A percentile compares a stretch with the other conserved stretches of the same genome.
These are phyloP conservation scores for Yueomyces sp. DNA, from an alignment of 805 yeast genomes.

Conservation along the genomic window DNA sequence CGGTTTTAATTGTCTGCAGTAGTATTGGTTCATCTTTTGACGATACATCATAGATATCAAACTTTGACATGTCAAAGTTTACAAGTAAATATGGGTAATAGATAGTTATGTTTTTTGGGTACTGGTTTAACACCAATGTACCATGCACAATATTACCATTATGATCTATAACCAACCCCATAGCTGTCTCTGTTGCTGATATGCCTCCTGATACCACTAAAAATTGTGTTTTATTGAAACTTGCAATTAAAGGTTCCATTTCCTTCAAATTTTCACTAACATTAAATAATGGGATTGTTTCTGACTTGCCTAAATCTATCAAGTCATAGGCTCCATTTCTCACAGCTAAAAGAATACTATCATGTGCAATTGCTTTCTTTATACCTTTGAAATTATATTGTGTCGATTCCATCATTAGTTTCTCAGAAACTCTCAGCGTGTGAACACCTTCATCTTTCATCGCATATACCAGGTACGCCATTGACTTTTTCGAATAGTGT, in stretches of 20 bases:
- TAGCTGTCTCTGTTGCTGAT: constrained; percentile 13
- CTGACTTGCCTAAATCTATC: constrained; percentile 7
- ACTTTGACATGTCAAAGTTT: constrained; percentile 4
- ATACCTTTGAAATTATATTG: constrained; percentile 7
- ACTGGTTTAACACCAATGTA: constrained; percentile 16
- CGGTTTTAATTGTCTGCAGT: not conserved
- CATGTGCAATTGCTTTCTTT: constrained; percentile 7
- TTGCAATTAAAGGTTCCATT: constrained; percentile 14
- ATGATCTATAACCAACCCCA: constrained; percentile 20
- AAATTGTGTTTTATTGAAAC: constrained; percentile 9
- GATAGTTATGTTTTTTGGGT: constrained; percentile 12
- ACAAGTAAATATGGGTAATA: constrained; percentile 16
- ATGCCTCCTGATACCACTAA: constrained; percentile 21
- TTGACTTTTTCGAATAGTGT: constrained; percentile 7
- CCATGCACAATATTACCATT: constrained; percentile 22
- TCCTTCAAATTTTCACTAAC: constrained; percentile 14
- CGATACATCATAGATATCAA: constrained; percentile 4
- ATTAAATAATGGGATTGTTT: constrained; percentile 14
- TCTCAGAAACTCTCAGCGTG: constrained; percentile 5
- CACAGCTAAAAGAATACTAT: constrained; percentile 11
- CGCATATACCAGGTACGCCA: constrained; percentile 7
- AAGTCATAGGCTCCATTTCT: constrained; percentile 15
- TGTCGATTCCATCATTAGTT: constrained; percentile 1
- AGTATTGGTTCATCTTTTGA: constrained; percentile 1
- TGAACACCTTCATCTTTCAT: constrained; percentile 6